Conservation (phyloP, 2,329 filamentous ascomycete genomes). For the Ilyonectria mors-panacis region DNA sequence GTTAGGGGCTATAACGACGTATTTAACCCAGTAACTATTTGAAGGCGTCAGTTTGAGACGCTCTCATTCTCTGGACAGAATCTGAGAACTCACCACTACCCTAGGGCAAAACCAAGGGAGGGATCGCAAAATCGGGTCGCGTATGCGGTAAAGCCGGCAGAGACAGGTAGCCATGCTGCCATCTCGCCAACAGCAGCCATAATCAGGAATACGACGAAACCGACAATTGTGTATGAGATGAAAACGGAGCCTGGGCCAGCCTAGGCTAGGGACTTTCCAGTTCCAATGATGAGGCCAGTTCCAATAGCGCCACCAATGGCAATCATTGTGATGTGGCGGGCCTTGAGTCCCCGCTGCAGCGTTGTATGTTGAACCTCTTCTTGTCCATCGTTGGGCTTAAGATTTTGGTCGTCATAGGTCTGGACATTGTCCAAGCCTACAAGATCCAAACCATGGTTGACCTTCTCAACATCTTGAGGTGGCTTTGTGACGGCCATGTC, state of each 20-base stretch:
- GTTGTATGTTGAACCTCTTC: slow-evolving; percentile 52
- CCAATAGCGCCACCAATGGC: slow-evolving; percentile 83
- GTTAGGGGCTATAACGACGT: slow-evolving; percentile 88
- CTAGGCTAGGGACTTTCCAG: slow-evolving; percentile 68
- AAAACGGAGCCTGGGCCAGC: slow-evolving; percentile 76
- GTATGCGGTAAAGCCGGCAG: slow-evolving; percentile 85
- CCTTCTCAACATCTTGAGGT: not conserved
- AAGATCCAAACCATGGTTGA: not conserved
- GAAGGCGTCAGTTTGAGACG: not conserved
- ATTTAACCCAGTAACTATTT: slow-evolving; percentile 76
- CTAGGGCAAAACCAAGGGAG: slow-evolving; percentile 83
- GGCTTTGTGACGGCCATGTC: not conserved
- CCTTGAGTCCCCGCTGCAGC: slow-evolving; percentile 67
- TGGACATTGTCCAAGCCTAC: not conserved
- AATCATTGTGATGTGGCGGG: slow-evolving; percentile 71
- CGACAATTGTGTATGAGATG: slow-evolving; percentile 79
- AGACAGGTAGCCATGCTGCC: slow-evolving; percentile 85
- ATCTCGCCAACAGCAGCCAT: slow-evolving; percentile 89
- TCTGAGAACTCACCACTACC: slow-evolving; percentile 71
- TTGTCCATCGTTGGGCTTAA: not conserved
- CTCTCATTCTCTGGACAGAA: not conserved
- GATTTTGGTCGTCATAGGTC: not conserved
- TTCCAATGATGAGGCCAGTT: slow-evolving; percentile 81
- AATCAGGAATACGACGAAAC: slow-evolving; percentile 82
- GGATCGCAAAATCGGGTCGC: slow-evolving; percentile 85